Evolutionary conservation across 257 asterid genomes (phyloP).

Genomic region (Nicotiana tomentosiformis): DNA sequence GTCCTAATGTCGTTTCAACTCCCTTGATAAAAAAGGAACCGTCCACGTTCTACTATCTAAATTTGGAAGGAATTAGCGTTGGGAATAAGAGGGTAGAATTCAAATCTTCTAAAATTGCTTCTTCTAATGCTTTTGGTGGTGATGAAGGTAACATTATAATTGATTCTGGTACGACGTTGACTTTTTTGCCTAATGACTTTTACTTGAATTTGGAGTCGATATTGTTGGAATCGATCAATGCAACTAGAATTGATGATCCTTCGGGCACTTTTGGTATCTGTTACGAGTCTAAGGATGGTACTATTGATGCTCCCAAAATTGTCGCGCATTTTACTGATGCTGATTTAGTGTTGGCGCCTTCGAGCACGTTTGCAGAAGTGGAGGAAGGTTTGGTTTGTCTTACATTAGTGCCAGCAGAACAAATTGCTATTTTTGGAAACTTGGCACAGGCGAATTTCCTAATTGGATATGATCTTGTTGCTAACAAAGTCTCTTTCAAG

Average conservation of each 20-base stretch:
- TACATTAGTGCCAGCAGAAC: not conserved
- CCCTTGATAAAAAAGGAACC: not conserved
- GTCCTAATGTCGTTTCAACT: conserved; percentile 13
- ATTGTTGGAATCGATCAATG: not conserved
- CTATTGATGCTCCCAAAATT: not conserved
- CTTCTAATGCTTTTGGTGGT: not conserved
- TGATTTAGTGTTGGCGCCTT: conserved; percentile 4
- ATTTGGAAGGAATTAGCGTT: conserved; percentile 8
- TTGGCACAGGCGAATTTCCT: conserved; percentile 35
- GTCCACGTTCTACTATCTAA: conserved; percentile 3
- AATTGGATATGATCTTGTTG: conserved; percentile 43
- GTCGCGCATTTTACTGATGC: conserved; percentile 11
- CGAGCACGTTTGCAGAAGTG: not conserved
- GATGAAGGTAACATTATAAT: conserved; percentile 16
- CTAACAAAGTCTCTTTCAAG: conserved; percentile 35
- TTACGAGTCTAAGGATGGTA: not conserved
- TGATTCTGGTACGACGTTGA: conserved; percentile 19
- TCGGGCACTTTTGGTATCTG: not conserved
- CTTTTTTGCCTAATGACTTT: not conserved
- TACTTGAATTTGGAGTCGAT: not conserved
- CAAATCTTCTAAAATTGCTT: not conserved
- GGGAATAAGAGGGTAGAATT: not conserved
- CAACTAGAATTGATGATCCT: not conserved
- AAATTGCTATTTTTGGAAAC: conserved; percentile 36
- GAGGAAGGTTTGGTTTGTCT: not conserved